phyloP scores from a whole-genome alignment of 202 grass and related monocot genomes.

The Zizania palustris region DNA sequence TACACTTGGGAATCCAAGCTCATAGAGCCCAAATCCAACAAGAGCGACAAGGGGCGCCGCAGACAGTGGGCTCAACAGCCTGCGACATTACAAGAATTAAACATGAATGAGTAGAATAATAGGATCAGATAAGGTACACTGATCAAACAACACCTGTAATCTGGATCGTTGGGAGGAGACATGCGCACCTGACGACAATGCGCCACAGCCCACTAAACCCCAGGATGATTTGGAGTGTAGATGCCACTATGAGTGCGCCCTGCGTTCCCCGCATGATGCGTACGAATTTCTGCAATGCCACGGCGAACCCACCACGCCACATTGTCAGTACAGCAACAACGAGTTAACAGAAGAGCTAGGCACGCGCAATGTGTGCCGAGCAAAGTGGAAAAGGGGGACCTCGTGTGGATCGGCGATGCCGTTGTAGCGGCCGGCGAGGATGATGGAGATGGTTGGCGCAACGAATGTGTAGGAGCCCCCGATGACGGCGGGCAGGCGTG shows the following conservation, averaged over 20 bases:
- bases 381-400: conserved; percentile 23
- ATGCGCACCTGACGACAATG: conserved; percentile 61
- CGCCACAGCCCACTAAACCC: conserved; percentile 92
- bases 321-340: background rate
- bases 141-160: conserved; percentile 21
- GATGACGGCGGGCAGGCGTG: conserved; percentile 87
- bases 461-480: conserved; percentile 89
- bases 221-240: conserved; percentile 85
- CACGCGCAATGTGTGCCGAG: background rate
- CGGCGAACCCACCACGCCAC: background rate
- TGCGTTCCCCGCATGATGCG: conserved; percentile 84
- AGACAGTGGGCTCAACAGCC: conserved; percentile 78
- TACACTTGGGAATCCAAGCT: conserved; percentile 87
- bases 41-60: conserved; percentile 71
- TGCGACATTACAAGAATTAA: conserved; percentile 28
- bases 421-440: conserved; percentile 68
- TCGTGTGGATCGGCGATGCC: conserved; percentile 72
- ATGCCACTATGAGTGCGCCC: conserved; percentile 91
- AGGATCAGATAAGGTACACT: background rate
- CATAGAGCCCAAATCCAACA: conserved; percentile 85
- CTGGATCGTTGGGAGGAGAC: background rate
- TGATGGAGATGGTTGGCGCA: conserved; percentile 77
- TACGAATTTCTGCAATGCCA: conserved; percentile 66
- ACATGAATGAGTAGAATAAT: background rate
- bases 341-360: conserved; percentile 1